A percentile compares a stretch with the other conserved stretches of the same genome.
These are phyloP conservation scores for Stachybotrys elegans DNA, from an alignment of 2,329 filamentous ascomycete species.

Conservation along the genomic window DNA sequence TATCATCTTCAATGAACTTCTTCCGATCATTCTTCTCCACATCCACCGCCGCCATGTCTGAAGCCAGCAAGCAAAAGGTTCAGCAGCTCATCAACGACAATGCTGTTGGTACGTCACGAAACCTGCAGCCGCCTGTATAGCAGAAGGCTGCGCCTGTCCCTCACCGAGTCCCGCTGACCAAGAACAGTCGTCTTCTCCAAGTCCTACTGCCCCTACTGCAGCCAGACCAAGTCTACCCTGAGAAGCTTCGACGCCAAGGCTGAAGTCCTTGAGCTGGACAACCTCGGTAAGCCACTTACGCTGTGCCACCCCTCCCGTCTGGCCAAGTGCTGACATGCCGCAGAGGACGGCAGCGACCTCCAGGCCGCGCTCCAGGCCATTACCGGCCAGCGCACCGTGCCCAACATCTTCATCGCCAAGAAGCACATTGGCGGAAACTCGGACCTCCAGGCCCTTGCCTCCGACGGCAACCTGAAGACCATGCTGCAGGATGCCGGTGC, in stretches of 20 bases:
- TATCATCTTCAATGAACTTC: constrained; percentile 52
- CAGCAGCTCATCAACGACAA: constrained; percentile 86
- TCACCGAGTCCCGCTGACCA: no score
- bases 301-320: no score
- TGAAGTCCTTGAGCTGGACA: constrained; percentile 75
- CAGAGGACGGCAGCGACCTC: constrained; percentile 77
- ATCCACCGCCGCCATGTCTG: constrained; percentile 66
- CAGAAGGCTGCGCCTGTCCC: no score
- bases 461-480: constrained; percentile 30
- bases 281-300: constrained; percentile 58
- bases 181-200: constrained; percentile 97
- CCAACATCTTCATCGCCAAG: constrained; percentile 89
- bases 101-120: constrained; percentile 65
- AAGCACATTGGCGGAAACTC: constrained; percentile 97
- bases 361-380: constrained; percentile 80
- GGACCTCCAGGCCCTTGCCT: constrained; percentile 63
- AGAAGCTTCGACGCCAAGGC: constrained; percentile 66
- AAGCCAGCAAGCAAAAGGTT: constrained; percentile 71
- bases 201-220: constrained; percentile 93
- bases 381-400: constrained; percentile 80
- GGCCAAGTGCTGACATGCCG: constrained; percentile 12
- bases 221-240: constrained; percentile 69
- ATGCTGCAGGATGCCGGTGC: constrained; percentile 39
- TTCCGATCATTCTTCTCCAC: constrained; percentile 66
- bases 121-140: no score